Base-by-base conservation (phyloP, 2,329 filamentous ascomycete species). In the Proliferodiscus dingleyae region DNA sequence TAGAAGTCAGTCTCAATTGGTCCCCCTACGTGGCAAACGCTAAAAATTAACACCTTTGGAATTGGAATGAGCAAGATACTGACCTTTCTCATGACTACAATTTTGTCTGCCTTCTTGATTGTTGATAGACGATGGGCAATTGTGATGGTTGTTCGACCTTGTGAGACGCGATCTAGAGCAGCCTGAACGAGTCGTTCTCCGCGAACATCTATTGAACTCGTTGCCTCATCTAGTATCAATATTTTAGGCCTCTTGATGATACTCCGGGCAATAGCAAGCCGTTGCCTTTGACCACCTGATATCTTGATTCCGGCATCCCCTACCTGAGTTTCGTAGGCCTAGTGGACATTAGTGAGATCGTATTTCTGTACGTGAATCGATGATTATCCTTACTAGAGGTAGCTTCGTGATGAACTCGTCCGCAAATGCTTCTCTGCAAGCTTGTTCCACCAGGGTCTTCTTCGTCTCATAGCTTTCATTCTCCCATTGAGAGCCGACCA, bases 41-140 rank as follows among this genome's bases (percentile, higher is more conserved):
- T n/a, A n/a, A n/a, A n/a, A n/a, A n/a, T n/a, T n/a, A n/a, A n/a
- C n/a, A n/a, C n/a, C n/a, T n/a, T n/a, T n/a, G n/a, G n/a, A 45
- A 39, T 10, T 21, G 90, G 90, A 64, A 96, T 95, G 3, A 89
- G 87, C 56, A 96, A 94, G 2, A 90, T 95, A 1, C 91, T 96
- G 2, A 89, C 89, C 55, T 83, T 77, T 39, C 83, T 74, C 41
- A 94, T 66, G 1, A 94, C 88, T 5, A 89, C 71, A 46, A 94
- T 94, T 28, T 81, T 78, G 58, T 94, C 83, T 1, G 88, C 87
- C 51, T 85, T 79, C 62, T 81, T 83, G 56, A 89, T 85, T 0
- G 85, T 89, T 0, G 82, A 85, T 2, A 89, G 69, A 4, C 85
- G 72, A 63, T 89, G 51, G 22, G 79, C 78, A 46, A 84, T 80